Conservation (phyloP, 768 basidiomycete genomes). For the Leucogyrophana mollusca region DNA sequence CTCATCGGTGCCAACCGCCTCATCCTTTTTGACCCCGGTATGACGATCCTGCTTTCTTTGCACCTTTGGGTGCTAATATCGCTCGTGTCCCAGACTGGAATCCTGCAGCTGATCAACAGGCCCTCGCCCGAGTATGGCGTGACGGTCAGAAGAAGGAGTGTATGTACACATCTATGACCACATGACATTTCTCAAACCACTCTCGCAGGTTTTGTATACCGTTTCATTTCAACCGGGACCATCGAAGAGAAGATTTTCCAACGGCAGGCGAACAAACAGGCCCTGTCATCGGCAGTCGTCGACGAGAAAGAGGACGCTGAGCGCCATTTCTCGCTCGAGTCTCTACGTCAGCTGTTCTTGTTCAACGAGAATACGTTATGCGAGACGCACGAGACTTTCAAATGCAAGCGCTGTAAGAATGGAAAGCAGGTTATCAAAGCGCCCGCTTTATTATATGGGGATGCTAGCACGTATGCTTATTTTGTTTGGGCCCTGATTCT, state of each 20-base stretch:
- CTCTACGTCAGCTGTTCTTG: conserved; percentile 85
- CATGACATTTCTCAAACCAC: background rate
- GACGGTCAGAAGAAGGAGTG: conserved; percentile 99
- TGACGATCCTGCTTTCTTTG: conserved; percentile 12
- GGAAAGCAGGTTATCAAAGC: conserved; percentile 83
- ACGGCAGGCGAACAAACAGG: conserved; percentile 93
- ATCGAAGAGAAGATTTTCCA: conserved; percentile 99
- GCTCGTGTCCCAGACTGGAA: conserved; percentile 81
- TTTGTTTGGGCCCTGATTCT: background rate
- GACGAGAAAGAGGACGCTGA: conserved; percentile 96
- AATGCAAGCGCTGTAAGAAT: conserved; percentile 88
- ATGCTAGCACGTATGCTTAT: conserved; percentile 88
- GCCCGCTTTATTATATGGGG: conserved; percentile 88
- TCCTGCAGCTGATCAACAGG: conserved; percentile 97
- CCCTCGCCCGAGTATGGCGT: conserved; percentile 97
- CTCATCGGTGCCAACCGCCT: conserved; percentile 93
- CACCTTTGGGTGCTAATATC: conserved; percentile 2
- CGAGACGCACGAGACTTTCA: conserved; percentile 98
- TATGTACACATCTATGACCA: conserved; percentile 35
- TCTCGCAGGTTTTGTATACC: conserved; percentile 87
- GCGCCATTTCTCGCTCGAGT: conserved; percentile 90
- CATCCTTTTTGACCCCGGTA: conserved; percentile 94
- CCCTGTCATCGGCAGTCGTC: conserved; percentile 95
- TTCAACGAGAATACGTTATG: conserved; percentile 86
- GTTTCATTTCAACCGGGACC: conserved; percentile 95